Evolutionary conservation across 2,329 filamentous ascomycete genomes (phyloP).

Genomic region (Parafenestella ontariensis): DNA sequence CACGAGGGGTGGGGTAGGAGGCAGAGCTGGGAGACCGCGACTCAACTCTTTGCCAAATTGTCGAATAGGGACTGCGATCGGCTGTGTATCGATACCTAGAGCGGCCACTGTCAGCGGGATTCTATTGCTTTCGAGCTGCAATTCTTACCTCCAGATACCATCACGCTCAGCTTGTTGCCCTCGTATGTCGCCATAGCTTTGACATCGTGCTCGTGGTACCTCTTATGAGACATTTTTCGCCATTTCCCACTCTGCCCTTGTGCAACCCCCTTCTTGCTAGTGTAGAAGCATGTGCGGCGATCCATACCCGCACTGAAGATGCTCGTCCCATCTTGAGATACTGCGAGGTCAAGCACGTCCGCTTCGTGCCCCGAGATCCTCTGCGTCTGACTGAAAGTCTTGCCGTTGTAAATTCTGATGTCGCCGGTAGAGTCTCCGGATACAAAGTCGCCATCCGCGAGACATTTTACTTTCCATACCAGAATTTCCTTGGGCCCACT

Average conservation of each 20-base stretch:
- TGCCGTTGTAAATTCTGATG: constrained; percentile 90
- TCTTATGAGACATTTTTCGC: constrained; percentile 83
- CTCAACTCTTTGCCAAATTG: constrained; percentile 82
- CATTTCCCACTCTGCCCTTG: constrained; percentile 63
- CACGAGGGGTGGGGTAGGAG: constrained; percentile 75
- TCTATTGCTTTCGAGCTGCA: neutral
- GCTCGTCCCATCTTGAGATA: constrained; percentile 78
- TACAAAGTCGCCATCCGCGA: constrained; percentile 87
- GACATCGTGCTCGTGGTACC: constrained; percentile 92
- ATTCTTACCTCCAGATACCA: constrained; percentile 85
- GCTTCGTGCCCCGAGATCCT: constrained; percentile 86
- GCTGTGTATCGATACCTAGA: constrained; percentile 81
- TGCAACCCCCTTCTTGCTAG: constrained; percentile 44
- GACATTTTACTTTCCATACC: constrained; percentile 90
- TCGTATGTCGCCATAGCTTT: constrained; percentile 94
- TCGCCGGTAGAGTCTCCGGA: constrained; percentile 96
- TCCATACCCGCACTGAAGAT: constrained; percentile 94
- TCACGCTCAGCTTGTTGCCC: constrained; percentile 78
- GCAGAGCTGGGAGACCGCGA: constrained; percentile 80
- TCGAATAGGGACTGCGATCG: constrained; percentile 80
- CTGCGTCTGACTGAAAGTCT: constrained; percentile 87
- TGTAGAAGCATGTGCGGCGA: constrained; percentile 83
- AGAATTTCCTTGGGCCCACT: constrained; percentile 85
- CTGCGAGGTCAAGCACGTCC: constrained; percentile 87
- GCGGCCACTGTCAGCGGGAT: neutral